These are phyloP conservation scores for Alternaria rosae DNA, from an alignment of 2,329 filamentous ascomycete genomes.

Conservation along the genomic window DNA sequence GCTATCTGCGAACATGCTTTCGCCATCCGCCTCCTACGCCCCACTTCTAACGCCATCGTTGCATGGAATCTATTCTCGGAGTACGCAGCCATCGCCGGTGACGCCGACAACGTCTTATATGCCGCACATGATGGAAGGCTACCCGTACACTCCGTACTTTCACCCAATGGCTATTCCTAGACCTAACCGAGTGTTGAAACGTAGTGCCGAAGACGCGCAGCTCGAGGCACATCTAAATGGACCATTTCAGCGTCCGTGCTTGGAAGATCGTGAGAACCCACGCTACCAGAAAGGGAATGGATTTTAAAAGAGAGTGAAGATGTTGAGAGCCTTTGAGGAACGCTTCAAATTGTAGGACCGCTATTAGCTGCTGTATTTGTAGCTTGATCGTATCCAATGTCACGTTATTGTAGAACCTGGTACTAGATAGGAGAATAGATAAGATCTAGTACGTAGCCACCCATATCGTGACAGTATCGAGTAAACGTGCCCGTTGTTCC, in stretches of 20 bases:
- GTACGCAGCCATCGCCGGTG: background rate
- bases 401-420: too few relatives aligned
- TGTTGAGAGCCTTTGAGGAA: too few relatives aligned
- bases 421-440: too few relatives aligned
- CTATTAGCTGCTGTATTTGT: too few relatives aligned
- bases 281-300: too few relatives aligned
- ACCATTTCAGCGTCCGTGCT: background rate
- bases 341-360: too few relatives aligned
- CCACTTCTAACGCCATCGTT: background rate
- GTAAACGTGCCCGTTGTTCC: too few relatives aligned
- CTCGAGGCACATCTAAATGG: background rate
- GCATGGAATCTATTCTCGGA: background rate
- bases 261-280: too few relatives aligned
- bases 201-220: background rate
- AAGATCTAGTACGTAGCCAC: too few relatives aligned
- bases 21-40: background rate
- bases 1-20: background rate
- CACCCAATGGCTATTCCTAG: background rate
- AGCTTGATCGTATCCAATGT: too few relatives aligned
- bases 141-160: background rate
- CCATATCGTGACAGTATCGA: too few relatives aligned
- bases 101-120: background rate
- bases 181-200: background rate
- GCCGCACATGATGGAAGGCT: background rate
- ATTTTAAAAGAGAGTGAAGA: too few relatives aligned